Conservation (phyloP, 2,329 filamentous ascomycete genomes). For the Sphaerulina vaccinii region DNA sequence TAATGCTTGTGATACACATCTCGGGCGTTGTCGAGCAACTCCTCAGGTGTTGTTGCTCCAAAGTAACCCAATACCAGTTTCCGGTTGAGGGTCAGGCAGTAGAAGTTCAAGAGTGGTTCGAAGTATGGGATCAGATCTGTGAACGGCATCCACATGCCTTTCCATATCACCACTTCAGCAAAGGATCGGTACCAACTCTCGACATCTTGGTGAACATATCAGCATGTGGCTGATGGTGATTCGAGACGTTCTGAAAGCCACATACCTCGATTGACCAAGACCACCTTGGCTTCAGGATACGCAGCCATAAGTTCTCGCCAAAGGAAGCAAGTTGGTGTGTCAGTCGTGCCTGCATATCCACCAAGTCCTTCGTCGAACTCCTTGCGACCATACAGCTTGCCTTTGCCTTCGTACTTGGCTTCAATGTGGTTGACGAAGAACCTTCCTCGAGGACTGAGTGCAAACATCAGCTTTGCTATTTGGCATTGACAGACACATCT, state of each 20-base stretch:
- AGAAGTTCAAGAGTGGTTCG: neutral
- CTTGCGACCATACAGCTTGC: neutral
- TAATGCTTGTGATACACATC: constrained; percentile 14
- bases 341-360: constrained; percentile 34
- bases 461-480: neutral
- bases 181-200: constrained; percentile 7
- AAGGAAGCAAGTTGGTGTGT: constrained; percentile 37
- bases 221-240: neutral
- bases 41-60: neutral
- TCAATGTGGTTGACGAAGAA: neutral
- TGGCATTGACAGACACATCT: too few species aligned
- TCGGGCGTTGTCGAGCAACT: constrained; percentile 21
- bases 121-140: neutral
- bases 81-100: neutral
- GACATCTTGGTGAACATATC: neutral
- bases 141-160: neutral
- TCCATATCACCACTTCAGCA: neutral
- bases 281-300: constrained; percentile 32
- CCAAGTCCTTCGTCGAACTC: constrained; percentile 35
- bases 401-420: neutral
- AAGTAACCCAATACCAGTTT: neutral
- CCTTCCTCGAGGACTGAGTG: neutral
- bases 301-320: constrained; percentile 36
- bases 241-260: neutral
- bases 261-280: constrained; percentile 24